Evolutionary conservation across 2,329 filamentous ascomycete genomes (phyloP).

Genomic region (Apiospora phragmitis): DNA sequence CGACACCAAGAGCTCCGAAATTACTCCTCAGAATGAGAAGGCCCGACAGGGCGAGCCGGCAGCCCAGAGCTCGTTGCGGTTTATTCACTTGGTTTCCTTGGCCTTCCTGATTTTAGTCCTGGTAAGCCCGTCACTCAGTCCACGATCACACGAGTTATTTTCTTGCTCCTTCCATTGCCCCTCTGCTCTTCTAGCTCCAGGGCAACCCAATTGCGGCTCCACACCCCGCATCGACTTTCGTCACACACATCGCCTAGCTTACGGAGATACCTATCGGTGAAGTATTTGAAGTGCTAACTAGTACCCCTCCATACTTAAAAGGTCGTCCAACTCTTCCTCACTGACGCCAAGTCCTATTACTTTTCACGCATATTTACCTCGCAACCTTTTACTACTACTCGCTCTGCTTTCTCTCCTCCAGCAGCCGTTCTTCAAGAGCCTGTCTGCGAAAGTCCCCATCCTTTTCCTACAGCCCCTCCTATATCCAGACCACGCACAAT

Average conservation of each 20-base stretch:
- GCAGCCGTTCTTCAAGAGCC: slow-evolving; percentile 42
- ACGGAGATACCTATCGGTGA: too few species aligned
- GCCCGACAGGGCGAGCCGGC: slow-evolving; percentile 16
- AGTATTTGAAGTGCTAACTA: slow-evolving; percentile 8
- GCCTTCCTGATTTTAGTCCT: slow-evolving; percentile 30
- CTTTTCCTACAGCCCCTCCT: slow-evolving; percentile 55
- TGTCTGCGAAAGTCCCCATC: slow-evolving; percentile 55
- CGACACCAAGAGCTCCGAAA: slow-evolving; percentile 12
- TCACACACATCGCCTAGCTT: slow-evolving; percentile 11
- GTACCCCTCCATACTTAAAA: slow-evolving; percentile 29
- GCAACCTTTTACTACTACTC: slow-evolving; percentile 36
- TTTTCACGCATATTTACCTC: slow-evolving; percentile 34
- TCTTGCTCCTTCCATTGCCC: slow-evolving; percentile 17
- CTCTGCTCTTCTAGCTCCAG: slow-evolving; percentile 22
- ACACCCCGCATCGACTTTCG: slow-evolving; percentile 25
- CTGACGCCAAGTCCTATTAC: slow-evolving; percentile 49
- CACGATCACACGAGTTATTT: slow-evolving; percentile 20
- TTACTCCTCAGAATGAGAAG: slow-evolving; percentile 11
- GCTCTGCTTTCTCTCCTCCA: slow-evolving; percentile 42
- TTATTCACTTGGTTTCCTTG: slow-evolving; percentile 31
- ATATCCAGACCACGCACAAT: slow-evolving; percentile 59
- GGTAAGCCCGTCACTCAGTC: slow-evolving; percentile 27
- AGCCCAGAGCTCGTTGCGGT: slow-evolving; percentile 18
- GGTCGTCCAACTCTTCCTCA: slow-evolving; percentile 54
- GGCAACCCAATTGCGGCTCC: slow-evolving; percentile 8